Base-by-base conservation (phyloP, 2,329 filamentous ascomycete genomes). In the Aureobasidium sp. region DNA sequence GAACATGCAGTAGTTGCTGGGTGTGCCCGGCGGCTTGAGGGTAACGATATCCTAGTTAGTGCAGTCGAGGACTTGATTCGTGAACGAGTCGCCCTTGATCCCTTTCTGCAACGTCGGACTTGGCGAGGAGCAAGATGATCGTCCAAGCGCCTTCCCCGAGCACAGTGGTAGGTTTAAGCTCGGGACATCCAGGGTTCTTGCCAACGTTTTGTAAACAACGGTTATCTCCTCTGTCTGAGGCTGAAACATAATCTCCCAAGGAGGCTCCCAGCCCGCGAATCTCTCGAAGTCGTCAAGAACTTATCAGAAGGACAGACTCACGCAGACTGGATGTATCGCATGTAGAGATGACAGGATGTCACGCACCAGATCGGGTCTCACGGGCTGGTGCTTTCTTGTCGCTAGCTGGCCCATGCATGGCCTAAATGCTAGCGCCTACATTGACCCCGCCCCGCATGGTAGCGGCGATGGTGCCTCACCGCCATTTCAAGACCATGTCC, bases 381-480 rank as follows among this genome's bases (percentile, higher is more conserved):
- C 53, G 53, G 53, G 53, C 34, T 20, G 29, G 43, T 20, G 53
- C 41, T 9, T 57, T 32, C 9, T 55, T 26, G 27, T 36, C 24
- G 43, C 43, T 39, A 43, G 9, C 20, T 48, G 56, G 56, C 34
- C 56, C 44, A 59, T 59, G 56, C 56, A 59, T 48, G 56, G n/a
- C 13, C 56, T 47, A 48, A 43, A 50, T 4, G 41, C 20, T 60
- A 60, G 57, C 57, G 44, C 41, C 36, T 51, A 17, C 32, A 13
- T 60, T 8, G 46, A 60, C 29, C 59, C 61, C 34, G 56, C 65
- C 46, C 60, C 53, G 51, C 64, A 67, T 24, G 65, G 59, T 39
- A 67, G 62, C 48, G 63, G 41, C 36, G 66, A 70, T 41, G 56
- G 46, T 34, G 65, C 64, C 20, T 47, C 65, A 68, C 59, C 37